phyloP scores from a whole-genome alignment of 306 rosid genomes.

The Cucurbita maxima region DNA sequence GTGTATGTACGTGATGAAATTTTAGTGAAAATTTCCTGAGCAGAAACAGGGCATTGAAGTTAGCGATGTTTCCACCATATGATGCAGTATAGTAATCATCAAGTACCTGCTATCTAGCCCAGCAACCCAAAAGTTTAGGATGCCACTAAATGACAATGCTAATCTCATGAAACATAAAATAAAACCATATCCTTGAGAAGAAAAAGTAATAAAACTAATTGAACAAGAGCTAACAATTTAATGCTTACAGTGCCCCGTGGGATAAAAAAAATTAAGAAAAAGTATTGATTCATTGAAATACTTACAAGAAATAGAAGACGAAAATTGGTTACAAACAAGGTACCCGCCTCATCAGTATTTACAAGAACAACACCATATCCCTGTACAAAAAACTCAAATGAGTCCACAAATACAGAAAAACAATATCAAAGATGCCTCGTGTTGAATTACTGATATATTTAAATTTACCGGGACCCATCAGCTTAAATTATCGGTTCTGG shows the following conservation, averaged over 20 bases:
- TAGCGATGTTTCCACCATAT: background rate
- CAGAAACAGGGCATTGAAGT: background rate
- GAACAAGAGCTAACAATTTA: background rate
- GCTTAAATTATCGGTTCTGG: background rate
- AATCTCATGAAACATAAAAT: background rate
- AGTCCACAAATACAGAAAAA: background rate
- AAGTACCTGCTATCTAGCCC: background rate
- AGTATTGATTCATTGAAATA: slow-evolving; percentile 1
- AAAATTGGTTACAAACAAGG: slow-evolving; percentile 70
- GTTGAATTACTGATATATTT: background rate
- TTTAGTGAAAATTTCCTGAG: background rate
- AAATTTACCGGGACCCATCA: background rate
- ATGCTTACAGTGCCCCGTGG: background rate
- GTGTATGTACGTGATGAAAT: background rate
- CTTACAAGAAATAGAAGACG: slow-evolving; percentile 90
- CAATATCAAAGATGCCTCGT: background rate
- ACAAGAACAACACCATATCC: slow-evolving; percentile 93
- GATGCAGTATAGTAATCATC: background rate
- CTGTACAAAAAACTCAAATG: slow-evolving; percentile 28
- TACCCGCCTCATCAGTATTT: slow-evolving; percentile 84
- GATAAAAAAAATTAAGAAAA: background rate
- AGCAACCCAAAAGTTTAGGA: background rate
- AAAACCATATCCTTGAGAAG: background rate
- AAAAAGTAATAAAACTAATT: background rate
- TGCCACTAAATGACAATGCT: background rate